Evolutionary conservation across 495 filamentous ascomycete genomes (phyloP), one percentile per base, ranked within the genome.

Genomic region (Aspergillus haitiensis): DNA sequence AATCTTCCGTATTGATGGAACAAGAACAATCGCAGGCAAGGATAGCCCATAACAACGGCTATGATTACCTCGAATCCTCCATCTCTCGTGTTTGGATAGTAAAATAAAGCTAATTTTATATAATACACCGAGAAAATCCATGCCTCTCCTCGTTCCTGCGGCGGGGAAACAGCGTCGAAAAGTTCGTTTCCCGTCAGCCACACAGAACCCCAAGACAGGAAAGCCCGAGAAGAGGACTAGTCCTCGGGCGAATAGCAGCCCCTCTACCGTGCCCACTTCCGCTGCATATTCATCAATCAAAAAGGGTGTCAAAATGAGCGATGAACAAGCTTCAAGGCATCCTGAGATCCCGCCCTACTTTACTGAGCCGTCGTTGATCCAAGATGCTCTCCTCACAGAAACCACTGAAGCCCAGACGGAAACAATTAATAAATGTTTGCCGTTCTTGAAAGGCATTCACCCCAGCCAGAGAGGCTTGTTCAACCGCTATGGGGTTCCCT

Each of bases 401-500:
- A 87, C 91, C 32, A 88, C 87, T 1, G 63, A 72, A 53, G 72
- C 82, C 45, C 92, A 96, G 70, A 76, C 84, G 48, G 77, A 86
- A 50, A 91, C 88, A 0, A 75, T 88, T 32, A 67, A 81, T 6
- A 82, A 81, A 59, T 92, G 92, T 63, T 75, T 93, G 10, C 87
- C 88, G 1, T 88, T 86, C 64, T 78, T 96, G 37, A 70, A 71
- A 31, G 77, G 75, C 49, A 64, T 71, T 55, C 68, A 76, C 18
- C 65, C 50, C 27, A 63, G 64, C 27, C 70, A 81, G 15, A 74
- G 74, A 48, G 76, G 76, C 32, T 71, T 76, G 8, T 81, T 82
- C 75, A 93, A 91, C 71, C 67, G 68, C 55, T 70, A 84, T 68
- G 90, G 90, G n/a, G 78, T 97, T 18, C 89, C 92, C 4, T 75